Percentiles rank a stretch among this genome's conserved stretches.
Conservation (phyloP, 1,284 basidiomycete genomes). For the Cryptococcus depauperatus region DNA sequence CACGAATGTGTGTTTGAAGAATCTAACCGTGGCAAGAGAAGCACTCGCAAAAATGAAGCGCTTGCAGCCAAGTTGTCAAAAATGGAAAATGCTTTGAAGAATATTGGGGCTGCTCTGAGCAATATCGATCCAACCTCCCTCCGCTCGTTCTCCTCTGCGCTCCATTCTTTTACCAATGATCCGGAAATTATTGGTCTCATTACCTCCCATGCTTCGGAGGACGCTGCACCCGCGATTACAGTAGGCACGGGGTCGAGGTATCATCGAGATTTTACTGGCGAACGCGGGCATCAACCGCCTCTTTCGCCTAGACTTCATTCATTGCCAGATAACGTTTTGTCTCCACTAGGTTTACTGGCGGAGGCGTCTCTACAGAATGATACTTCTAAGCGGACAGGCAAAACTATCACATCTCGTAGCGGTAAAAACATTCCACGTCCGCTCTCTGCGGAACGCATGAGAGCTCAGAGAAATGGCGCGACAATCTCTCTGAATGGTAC, state of each 20-base stretch:
- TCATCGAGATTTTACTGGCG: conserved; percentile 30
- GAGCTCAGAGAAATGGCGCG: background rate
- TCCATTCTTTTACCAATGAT: conserved; percentile 30
- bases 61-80: conserved; percentile 78
- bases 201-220: conserved; percentile 55
- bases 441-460: background rate
- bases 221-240: conserved; percentile 28
- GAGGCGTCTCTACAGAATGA: conserved; percentile 79
- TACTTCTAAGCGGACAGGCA: background rate
- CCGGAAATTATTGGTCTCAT: conserved; percentile 70
- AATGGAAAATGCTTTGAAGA: conserved; percentile 83
- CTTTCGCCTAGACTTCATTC: conserved; percentile 72
- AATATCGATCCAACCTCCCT: conserved; percentile 60
- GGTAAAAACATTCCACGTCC: background rate
- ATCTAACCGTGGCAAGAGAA: conserved; percentile 85
- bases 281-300: conserved; percentile 29
- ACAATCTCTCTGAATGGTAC: conserved; percentile 3
- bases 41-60: conserved; percentile 75
- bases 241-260: conserved; percentile 22
- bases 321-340: conserved; percentile 80
- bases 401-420: background rate
- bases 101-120: conserved; percentile 50
- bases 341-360: conserved; percentile 80
- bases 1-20: conserved; percentile 94
- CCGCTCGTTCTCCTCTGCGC: conserved; percentile 41